Evolutionary conservation across 2,329 filamentous ascomycete species (phyloP), one percentile per base, ranked within the genome.

Genomic region (Alternaria novae-zelandiae): DNA sequence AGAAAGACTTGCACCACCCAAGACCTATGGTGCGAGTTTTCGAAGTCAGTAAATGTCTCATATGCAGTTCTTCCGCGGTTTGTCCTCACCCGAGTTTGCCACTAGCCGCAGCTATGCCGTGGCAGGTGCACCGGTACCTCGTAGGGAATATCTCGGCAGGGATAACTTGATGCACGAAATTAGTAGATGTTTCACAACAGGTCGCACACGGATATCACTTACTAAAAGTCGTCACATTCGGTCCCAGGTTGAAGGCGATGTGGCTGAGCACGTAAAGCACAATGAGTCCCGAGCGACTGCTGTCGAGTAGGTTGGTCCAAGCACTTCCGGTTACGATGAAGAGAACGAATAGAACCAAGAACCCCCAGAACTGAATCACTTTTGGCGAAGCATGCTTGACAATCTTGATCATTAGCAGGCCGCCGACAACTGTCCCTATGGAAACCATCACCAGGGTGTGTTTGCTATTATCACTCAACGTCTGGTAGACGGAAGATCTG

Each of bases 91-190:
- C 86, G 1, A 87, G 73, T 70, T 87, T 87, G 5, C 86, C 86
- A 2, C 80, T 72, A 1, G 81, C 86, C n/a, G 86, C 86, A 26
- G 82, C 82, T 63, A 87, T 82, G 20, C 86, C 86, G 69, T 87
- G 84, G 63, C 83, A 85, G 1, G 83, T 85, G 56, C 81, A 85
- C 17, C 86, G 82, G 68, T 87, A 87, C 17, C 83, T 80, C 0
- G 86, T 87, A 4, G 86, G 86, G 65, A 87, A 88, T 55, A 86
- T 81, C 65, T 87, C 86, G 12, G 85, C 85, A n/a, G 86, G 83
- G 41, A 87, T 84, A 47, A 80, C 36, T 41, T 41, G 36, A 41
- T 41, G 36, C n/a, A 41, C 36, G n/a, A 41, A 41, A 17, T 41
- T 17, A 41, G 36, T 41, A 41, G n/a, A 41, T 41, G n/a, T 41